Evolutionary conservation across 371 early-diverging fungal genomes (phyloP).

Genomic region (Mortierella sp.): DNA sequence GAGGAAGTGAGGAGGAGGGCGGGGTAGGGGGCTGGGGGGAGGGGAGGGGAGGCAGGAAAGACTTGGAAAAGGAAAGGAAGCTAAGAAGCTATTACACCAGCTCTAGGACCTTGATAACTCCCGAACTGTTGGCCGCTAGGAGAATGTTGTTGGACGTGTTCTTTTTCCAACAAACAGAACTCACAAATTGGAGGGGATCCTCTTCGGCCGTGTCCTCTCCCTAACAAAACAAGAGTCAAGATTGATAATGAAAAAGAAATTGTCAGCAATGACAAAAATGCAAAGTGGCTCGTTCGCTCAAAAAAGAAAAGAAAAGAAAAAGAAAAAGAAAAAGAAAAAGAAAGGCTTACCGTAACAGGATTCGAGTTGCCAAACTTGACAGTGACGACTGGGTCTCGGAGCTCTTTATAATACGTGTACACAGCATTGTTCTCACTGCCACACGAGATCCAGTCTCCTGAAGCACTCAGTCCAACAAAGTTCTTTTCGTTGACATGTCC

Average conservation of each 20-base stretch:
- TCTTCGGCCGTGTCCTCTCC: conserved; percentile 64
- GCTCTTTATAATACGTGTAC: conserved; percentile 81
- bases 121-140: conserved; percentile 91
- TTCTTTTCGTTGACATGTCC: conserved; percentile 95
- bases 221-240: conserved; percentile 23
- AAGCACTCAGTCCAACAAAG: conserved; percentile 90
- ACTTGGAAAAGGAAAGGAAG: conserved; percentile 2
- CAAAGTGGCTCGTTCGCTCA: conserved; percentile 4
- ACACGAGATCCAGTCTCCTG: conserved; percentile 88
- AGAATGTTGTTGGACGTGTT: conserved; percentile 69
- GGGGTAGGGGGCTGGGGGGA: not conserved
- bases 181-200: conserved; percentile 82
- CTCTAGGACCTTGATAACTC: conserved; percentile 83
- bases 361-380: conserved; percentile 79
- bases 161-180: conserved; percentile 91
- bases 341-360: conserved; percentile 63
- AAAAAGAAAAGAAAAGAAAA: conserved; percentile 8
- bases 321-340: not conserved
- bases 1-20: not conserved
- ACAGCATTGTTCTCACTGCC: conserved; percentile 92
- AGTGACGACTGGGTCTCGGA: conserved; percentile 75
- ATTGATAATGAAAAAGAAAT: not conserved
- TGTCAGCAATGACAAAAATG: conserved; percentile 1
- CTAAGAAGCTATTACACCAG: conserved; percentile 54
- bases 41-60: not conserved